Percentiles rank a stretch among this genome's conserved stretches.
Evolutionary conservation across 2,329 filamentous ascomycete species (phyloP).

Genomic region (Colletotrichum liaoningense): DNA sequence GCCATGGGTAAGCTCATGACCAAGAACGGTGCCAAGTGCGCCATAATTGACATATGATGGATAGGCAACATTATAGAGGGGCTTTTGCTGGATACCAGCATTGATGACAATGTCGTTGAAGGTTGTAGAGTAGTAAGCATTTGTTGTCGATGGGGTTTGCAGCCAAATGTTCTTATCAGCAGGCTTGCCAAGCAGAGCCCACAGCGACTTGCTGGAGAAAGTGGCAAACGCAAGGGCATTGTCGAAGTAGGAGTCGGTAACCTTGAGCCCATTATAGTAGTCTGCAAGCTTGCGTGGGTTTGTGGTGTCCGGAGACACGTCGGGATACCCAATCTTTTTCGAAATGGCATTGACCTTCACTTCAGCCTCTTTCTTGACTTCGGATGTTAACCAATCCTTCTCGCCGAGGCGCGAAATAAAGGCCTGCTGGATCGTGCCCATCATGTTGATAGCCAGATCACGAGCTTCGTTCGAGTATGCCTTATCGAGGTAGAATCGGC

Average conservation of each 20-base stretch:
- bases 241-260: constrained; percentile 65
- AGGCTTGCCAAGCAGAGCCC: constrained; percentile 69
- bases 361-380: constrained; percentile 68
- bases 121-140: constrained; percentile 73
- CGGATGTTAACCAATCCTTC: constrained; percentile 73
- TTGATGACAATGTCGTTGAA: constrained; percentile 77
- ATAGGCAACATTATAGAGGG: constrained; percentile 70
- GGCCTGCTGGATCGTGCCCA: constrained; percentile 76
- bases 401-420: constrained; percentile 70
- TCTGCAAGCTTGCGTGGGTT: constrained; percentile 64
- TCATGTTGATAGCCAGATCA: constrained; percentile 73
- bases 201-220: constrained; percentile 60
- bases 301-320: constrained; percentile 69
- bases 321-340: constrained; percentile 76
- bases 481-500: constrained; percentile 76
- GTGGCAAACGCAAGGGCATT: constrained; percentile 64
- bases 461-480: constrained; percentile 75
- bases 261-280: constrained; percentile 67
- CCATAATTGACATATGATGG: constrained; percentile 76
- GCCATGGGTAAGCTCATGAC: constrained; percentile 77
- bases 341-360: constrained; percentile 74
- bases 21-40: constrained; percentile 73
- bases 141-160: constrained; percentile 69
- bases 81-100: constrained; percentile 74
- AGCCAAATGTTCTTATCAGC: constrained; percentile 69